Conservation (phyloP, 2,329 filamentous ascomycete genomes). For the Pseudogymnoascus sp. region DNA sequence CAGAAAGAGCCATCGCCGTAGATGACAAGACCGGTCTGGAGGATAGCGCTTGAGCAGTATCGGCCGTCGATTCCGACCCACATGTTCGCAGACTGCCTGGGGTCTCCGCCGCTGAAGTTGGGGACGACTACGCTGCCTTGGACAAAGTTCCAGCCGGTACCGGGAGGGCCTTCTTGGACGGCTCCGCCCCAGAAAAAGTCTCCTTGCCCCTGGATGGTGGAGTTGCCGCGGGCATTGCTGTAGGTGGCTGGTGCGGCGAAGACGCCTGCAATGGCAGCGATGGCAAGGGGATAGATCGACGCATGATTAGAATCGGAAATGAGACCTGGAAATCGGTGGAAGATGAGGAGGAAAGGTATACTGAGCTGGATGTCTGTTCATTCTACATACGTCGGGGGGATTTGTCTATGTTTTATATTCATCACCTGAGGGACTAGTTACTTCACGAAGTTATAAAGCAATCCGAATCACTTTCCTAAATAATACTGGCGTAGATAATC, state of each 20-base stretch:
- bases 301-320: not conserved
- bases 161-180: not conserved
- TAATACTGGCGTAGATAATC: not conserved
- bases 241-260: not conserved
- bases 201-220: not conserved
- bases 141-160: not conserved
- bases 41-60: slow-evolving; percentile 42
- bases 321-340: not conserved
- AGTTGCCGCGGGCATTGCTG: not conserved
- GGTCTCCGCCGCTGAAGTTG: not conserved
- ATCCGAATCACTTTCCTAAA: not conserved
- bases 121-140: not conserved
- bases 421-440: not conserved
- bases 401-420: not conserved
- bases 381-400: not conserved
- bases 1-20: slow-evolving; percentile 34
- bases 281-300: not conserved
- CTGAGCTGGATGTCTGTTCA: not conserved
- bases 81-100: slow-evolving; percentile 36
- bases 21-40: slow-evolving; percentile 44
- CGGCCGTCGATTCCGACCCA: slow-evolving; percentile 54
- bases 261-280: not conserved
- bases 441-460: not conserved
- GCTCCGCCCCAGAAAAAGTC: not conserved
- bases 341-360: not conserved